Evolutionary conservation across 2,329 filamentous ascomycete genomes (phyloP).

Genomic region (Ceratocystiopsis minuta): DNA sequence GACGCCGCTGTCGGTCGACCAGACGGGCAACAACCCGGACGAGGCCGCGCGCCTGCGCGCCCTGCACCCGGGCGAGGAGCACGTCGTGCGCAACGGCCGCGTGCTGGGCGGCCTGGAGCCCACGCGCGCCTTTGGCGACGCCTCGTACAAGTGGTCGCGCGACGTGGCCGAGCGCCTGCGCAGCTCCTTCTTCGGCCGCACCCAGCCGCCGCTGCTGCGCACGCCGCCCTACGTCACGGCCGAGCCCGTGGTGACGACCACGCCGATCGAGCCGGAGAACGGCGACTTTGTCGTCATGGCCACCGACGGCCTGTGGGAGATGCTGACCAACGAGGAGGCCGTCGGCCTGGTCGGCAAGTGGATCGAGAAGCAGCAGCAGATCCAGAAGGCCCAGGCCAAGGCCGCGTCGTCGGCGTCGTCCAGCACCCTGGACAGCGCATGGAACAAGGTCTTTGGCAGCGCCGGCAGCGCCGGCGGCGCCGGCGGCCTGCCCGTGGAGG

Average conservation of each 20-base stretch:
- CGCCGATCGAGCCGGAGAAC: slow-evolving; percentile 70
- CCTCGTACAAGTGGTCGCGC: slow-evolving; percentile 86
- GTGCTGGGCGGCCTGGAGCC: slow-evolving; percentile 87
- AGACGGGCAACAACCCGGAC: slow-evolving; percentile 76
- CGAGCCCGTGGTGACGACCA: slow-evolving; percentile 86
- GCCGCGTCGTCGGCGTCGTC: neutral
- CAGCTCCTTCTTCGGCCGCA: slow-evolving; percentile 71
- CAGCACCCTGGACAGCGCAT: slow-evolving; percentile 33
- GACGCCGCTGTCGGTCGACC: slow-evolving; percentile 75
- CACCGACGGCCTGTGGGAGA: slow-evolving; percentile 95
- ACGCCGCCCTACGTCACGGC: slow-evolving; percentile 95
- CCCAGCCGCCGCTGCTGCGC: slow-evolving; percentile 57
- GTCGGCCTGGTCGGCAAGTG: slow-evolving; percentile 92
- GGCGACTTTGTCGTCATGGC: slow-evolving; percentile 94
- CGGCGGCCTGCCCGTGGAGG: slow-evolving; percentile 54
- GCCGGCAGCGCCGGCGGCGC: neutral
- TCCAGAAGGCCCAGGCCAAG: slow-evolving; percentile 39
- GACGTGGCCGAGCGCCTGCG: slow-evolving; percentile 73
- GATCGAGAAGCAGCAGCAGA: slow-evolving; percentile 34
- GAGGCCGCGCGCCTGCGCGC: slow-evolving; percentile 69
- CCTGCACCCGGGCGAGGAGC: slow-evolving; percentile 75
- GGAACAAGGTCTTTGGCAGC: slow-evolving; percentile 42
- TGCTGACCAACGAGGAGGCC: slow-evolving; percentile 96
- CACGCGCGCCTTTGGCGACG: slow-evolving; percentile 86
- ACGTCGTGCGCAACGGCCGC: slow-evolving; percentile 75